A percentile compares a stretch with the other conserved stretches of the same genome.
These are phyloP conservation scores for Scheffersomyces coipomensis DNA, from an alignment of 805 yeast genomes.

Conservation along the genomic window DNA sequence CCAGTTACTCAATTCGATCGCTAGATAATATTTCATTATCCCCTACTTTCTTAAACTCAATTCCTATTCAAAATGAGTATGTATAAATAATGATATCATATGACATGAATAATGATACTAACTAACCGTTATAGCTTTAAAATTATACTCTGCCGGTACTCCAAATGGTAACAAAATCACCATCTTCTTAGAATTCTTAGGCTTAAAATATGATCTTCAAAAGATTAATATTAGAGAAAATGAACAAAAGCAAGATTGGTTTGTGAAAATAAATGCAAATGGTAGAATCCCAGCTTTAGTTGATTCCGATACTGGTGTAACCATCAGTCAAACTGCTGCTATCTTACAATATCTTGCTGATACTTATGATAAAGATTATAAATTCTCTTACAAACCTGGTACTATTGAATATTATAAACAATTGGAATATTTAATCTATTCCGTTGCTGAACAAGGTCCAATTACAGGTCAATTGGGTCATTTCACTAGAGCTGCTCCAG, in stretches of 20 bases:
- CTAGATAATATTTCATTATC: background rate
- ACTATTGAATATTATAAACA: slow-evolving; percentile 49
- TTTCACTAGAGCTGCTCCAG: slow-evolving; percentile 45
- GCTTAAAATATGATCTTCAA: slow-evolving; percentile 40
- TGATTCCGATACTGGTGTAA: slow-evolving; percentile 40
- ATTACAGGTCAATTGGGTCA: slow-evolving; percentile 61
- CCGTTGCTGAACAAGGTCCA: slow-evolving; percentile 53
- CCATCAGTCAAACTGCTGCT: slow-evolving; percentile 61
- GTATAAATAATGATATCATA: no score
- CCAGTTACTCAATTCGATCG: background rate
- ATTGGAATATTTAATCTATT: slow-evolving; percentile 54
- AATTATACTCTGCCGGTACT: slow-evolving; percentile 27
- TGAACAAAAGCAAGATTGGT: slow-evolving; percentile 59
- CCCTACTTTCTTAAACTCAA: no score
- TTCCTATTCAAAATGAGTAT: no score
- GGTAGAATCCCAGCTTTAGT: slow-evolving; percentile 61
- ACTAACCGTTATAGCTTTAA: slow-evolving; percentile 1
- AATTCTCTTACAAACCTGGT: slow-evolving; percentile 37
- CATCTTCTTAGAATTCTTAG: slow-evolving; percentile 39
- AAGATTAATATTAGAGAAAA: slow-evolving; percentile 38
- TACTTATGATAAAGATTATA: slow-evolving; percentile 55
- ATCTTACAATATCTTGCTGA: slow-evolving; percentile 59
- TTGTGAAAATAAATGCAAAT: slow-evolving; percentile 54
- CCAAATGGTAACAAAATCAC: slow-evolving; percentile 48
- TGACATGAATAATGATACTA: no score